Base-by-base conservation (phyloP, 164 flowering plant species). In the Nymphaea colorata region DNA sequence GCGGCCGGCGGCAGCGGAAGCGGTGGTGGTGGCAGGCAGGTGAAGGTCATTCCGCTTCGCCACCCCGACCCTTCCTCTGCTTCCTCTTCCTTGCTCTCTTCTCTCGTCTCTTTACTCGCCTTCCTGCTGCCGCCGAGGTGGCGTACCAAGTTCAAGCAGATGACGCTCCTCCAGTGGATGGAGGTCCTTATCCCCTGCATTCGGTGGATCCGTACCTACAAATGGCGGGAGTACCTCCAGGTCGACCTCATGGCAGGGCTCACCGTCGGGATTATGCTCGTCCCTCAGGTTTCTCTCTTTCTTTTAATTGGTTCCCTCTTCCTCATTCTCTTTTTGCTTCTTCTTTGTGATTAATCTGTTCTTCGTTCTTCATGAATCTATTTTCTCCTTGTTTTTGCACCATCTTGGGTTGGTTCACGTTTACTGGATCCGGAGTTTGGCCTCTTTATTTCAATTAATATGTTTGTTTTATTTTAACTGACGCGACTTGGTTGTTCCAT, bases 211-310 rank as follows among this genome's bases (percentile, higher is more conserved):
- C 72, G 89, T 8, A 80, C 82, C 47, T 94, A 94, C 74, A 77
- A 78, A 43, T 84, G 87, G 89, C 75, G 89, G 16, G 98, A 92
- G 72, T 88, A 86, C 66, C 70, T 92, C 3, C 96, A 94, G 79
- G 11, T 74, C 59, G 99, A 94, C 81, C 86, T 94, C 76, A 79
- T 85, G 81, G 89, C 97, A 16, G 97, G 98, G 1, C 44, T 81
- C 68, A 88, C 98, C 63, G 91, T 95, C 71, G 97, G 99, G 3
- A 70, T 95, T 77, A 95, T 95, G 97, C 96, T 95, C 64, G 98
- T 94, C 6, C 99, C 99, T 41, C 99, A 94, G 99, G 99, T 94
- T 3, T 61, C 63, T 61, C 41, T n/a, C 63, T n/a, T 61, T n/a
- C 41, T 61, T 11, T 8, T 61, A 10, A 36, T n/a, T n/a, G 16